Conservation (phyloP, 75 land plant species). For the Pinus tabuliformis region DNA sequence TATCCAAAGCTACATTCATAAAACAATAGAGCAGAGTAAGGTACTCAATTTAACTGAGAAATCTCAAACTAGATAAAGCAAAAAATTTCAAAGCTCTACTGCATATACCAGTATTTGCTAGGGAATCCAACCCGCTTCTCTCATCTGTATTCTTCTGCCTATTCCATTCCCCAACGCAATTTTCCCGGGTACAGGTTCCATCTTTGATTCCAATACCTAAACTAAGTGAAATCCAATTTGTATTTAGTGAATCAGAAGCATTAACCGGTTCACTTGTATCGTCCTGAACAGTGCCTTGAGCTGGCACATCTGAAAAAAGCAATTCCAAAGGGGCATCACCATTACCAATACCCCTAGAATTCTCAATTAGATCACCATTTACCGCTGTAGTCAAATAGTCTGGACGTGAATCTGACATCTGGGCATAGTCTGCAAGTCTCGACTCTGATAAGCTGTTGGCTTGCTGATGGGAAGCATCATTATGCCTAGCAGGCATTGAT, state of each 20-base stretch:
- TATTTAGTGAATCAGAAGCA: background rate
- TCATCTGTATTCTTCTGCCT: background rate
- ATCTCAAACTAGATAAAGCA: background rate
- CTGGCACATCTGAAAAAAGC: background rate
- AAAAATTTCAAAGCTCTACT: background rate
- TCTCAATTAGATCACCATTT: background rate
- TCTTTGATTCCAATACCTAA: background rate
- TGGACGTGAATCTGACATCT: background rate
- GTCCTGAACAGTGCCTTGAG: slow-evolving; percentile 1
- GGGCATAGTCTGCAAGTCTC: background rate
- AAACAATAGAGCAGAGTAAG: background rate
- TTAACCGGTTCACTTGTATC: background rate
- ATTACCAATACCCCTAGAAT: slow-evolving; percentile 1
- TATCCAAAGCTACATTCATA: background rate
- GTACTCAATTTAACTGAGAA: background rate
- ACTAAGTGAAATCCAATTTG: slow-evolving; percentile 6
- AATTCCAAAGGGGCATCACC: slow-evolving; percentile 6
- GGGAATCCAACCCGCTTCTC: background rate
- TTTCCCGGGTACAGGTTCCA: background rate
- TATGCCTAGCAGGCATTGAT: background rate
- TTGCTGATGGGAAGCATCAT: background rate
- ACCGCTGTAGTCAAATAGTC: background rate
- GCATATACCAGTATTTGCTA: slow-evolving; percentile 2
- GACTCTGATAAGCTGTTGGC: background rate
- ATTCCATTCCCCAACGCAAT: background rate